Conservation (phyloP, 2,329 filamentous ascomycete genomes). For the Tolypocladium guangdongense region DNA sequence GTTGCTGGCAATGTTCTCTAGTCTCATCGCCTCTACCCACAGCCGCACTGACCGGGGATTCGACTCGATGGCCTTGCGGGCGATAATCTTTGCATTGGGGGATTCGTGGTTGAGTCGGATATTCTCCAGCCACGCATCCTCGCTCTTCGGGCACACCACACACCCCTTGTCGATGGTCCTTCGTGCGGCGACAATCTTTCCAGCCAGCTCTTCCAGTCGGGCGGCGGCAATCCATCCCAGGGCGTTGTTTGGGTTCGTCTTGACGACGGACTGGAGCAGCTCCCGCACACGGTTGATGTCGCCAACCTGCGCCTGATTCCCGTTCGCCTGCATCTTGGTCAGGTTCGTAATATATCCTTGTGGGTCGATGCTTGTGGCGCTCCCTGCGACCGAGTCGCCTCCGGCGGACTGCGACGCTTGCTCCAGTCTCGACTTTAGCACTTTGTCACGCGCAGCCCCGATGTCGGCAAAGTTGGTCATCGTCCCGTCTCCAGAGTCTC, state of each 20-base stretch:
- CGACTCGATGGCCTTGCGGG: slow-evolving; percentile 82
- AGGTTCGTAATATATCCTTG: slow-evolving; percentile 93
- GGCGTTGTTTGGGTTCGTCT: slow-evolving; percentile 89
- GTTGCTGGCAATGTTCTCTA: slow-evolving; percentile 71
- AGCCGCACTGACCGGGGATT: slow-evolving; percentile 81
- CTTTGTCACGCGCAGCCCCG: slow-evolving; percentile 90
- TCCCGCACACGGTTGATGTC: slow-evolving; percentile 91
- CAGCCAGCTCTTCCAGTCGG: slow-evolving; percentile 82
- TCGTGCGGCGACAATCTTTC: slow-evolving; percentile 80
- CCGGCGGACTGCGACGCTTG: slow-evolving; percentile 65
- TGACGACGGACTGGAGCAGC: slow-evolving; percentile 91
- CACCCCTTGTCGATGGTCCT: slow-evolving; percentile 83
- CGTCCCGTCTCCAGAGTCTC: slow-evolving; percentile 60
- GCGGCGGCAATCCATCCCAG: slow-evolving; percentile 95
- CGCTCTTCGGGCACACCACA: slow-evolving; percentile 82
- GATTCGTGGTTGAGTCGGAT: slow-evolving; percentile 79
- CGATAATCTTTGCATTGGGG: slow-evolving; percentile 91
- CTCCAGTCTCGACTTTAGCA: slow-evolving; percentile 86
- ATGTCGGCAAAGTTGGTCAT: slow-evolving; percentile 99
- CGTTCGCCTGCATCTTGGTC: slow-evolving; percentile 67
- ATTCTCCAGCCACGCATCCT: slow-evolving; percentile 93
- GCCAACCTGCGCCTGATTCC: slow-evolving; percentile 74
- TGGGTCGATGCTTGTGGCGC: slow-evolving; percentile 82
- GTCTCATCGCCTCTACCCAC: slow-evolving; percentile 91
- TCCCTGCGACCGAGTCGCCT: slow-evolving; percentile 60